Conservation (phyloP, 2,329 filamentous ascomycete species). For the Fusarium liriodendri region DNA sequence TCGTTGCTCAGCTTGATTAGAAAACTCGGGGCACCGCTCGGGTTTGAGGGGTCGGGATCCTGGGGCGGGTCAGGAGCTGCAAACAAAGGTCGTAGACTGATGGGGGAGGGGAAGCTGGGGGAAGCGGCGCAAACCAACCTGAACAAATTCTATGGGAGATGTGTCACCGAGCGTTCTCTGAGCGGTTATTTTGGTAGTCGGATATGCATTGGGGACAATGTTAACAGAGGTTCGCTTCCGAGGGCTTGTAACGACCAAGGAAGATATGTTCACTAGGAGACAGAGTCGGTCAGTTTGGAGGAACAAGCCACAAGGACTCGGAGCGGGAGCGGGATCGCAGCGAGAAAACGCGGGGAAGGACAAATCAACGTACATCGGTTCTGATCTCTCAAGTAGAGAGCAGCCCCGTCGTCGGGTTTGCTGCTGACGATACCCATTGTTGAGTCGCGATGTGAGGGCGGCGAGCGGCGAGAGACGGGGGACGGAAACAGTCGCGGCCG, state of each 20-base stretch:
- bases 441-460: slow-evolving; percentile 48
- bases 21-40: slow-evolving; percentile 72
- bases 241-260: slow-evolving; percentile 83
- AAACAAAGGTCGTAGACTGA: slow-evolving; percentile 29
- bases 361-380: slow-evolving; percentile 77
- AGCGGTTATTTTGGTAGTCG: slow-evolving; percentile 80
- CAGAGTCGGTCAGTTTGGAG: slow-evolving; percentile 33
- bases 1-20: slow-evolving; percentile 89
- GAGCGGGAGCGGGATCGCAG: slow-evolving; percentile 16
- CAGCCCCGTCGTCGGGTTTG: slow-evolving; percentile 83
- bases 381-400: slow-evolving; percentile 90
- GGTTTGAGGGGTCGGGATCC: slow-evolving; percentile 77
- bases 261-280: slow-evolving; percentile 83
- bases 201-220: slow-evolving; percentile 87
- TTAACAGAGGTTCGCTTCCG: slow-evolving; percentile 81
- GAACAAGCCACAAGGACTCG: slow-evolving; percentile 27
- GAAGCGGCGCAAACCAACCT: slow-evolving; percentile 68
- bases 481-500: slow-evolving; percentile 34
- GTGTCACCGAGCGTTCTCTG: slow-evolving; percentile 80
- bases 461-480: slow-evolving; percentile 31
- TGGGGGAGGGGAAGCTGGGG: slow-evolving; percentile 14
- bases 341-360: slow-evolving; percentile 19
- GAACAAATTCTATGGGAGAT: slow-evolving; percentile 86
- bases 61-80: slow-evolving; percentile 29
- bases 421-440: slow-evolving; percentile 93